These are phyloP conservation scores for Priceomyces fermenticarens DNA, from an alignment of 805 yeast genomes.

Conservation along the genomic window DNA sequence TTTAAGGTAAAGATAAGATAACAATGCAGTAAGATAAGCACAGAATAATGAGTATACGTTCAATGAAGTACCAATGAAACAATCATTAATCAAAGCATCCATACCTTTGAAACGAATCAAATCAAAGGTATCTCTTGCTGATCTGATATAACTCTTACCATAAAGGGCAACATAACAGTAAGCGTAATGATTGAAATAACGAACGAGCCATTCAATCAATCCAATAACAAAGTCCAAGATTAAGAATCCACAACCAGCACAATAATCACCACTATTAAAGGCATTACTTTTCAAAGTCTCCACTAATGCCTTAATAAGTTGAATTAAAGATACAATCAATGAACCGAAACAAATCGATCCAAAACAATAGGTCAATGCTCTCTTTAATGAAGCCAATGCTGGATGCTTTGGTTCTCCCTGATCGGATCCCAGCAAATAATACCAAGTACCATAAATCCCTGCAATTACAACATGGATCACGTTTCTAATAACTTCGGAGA, in stretches of 20 bases:
- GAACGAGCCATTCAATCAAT: slow-evolving; percentile 72
- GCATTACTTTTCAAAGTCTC: slow-evolving; percentile 51
- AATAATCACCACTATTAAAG: slow-evolving; percentile 48
- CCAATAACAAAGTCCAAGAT: slow-evolving; percentile 59
- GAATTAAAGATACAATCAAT: slow-evolving; percentile 66
- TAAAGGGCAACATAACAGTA: slow-evolving; percentile 83
- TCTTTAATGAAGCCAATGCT: slow-evolving; percentile 73
- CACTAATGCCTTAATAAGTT: slow-evolving; percentile 57
- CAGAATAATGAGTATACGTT: slow-evolving; percentile 73
- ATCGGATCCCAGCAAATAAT: slow-evolving; percentile 70
- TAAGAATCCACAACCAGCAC: slow-evolving; percentile 51
- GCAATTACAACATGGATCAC: slow-evolving; percentile 77
- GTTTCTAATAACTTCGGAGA: slow-evolving; percentile 79
- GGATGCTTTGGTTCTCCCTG: slow-evolving; percentile 79
- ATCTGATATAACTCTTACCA: slow-evolving; percentile 70
- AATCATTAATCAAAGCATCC: slow-evolving; percentile 82
- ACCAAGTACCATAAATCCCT: slow-evolving; percentile 91
- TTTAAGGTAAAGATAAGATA: slow-evolving; percentile 63
- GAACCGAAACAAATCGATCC: slow-evolving; percentile 91
- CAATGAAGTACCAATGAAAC: slow-evolving; percentile 73
- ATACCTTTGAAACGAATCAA: slow-evolving; percentile 76
- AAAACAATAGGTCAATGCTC: slow-evolving; percentile 81
- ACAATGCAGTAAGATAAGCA: slow-evolving; percentile 57
- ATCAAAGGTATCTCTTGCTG: slow-evolving; percentile 82
- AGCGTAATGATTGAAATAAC: slow-evolving; percentile 88